Percentiles rank a stretch among this genome's conserved stretches.
These are phyloP conservation scores for Thermochaetoides dissita DNA, from an alignment of 2,329 filamentous ascomycete species.

Conservation along the genomic window DNA sequence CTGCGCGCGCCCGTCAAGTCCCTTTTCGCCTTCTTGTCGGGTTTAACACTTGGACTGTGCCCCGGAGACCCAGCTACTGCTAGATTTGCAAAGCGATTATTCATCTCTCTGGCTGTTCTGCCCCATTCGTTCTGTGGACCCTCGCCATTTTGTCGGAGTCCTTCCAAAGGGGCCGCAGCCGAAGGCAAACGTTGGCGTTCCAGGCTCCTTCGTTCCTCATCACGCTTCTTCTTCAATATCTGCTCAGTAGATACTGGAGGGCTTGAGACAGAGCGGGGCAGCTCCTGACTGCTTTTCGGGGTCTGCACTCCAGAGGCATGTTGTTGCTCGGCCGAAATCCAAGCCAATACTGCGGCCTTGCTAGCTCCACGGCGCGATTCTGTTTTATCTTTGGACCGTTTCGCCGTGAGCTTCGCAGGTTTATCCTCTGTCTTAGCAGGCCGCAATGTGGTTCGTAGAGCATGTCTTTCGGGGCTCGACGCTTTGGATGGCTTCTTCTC, in stretches of 20 bases:
- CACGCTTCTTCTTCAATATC: slow-evolving; percentile 18
- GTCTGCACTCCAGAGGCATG: slow-evolving; percentile 1
- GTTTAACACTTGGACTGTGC: too few relatives aligned
- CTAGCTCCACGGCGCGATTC: slow-evolving; percentile 40
- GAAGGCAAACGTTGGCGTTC: too few relatives aligned
- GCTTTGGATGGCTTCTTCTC: slow-evolving; percentile 30
- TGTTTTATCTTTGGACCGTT: slow-evolving; percentile 27
- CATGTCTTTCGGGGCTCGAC: slow-evolving; percentile 47
- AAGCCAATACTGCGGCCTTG: slow-evolving; percentile 51
- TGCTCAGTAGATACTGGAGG: slow-evolving; percentile 14
- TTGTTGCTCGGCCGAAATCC: slow-evolving; percentile 25
- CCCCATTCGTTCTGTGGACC: not conserved
- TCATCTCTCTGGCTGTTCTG: too few relatives aligned
- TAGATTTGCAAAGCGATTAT: too few relatives aligned
- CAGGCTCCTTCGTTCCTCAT: too few relatives aligned
- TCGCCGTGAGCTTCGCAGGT: slow-evolving; percentile 24
- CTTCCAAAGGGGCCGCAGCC: not conserved
- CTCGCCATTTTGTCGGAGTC: slow-evolving; percentile 18
- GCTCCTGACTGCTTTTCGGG: slow-evolving; percentile 11
- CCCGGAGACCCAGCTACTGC: too few relatives aligned
- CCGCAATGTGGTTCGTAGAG: slow-evolving; percentile 48
- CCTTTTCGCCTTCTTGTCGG: slow-evolving; percentile 18
- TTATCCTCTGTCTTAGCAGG: slow-evolving; percentile 30
- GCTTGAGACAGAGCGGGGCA: slow-evolving; percentile 4
- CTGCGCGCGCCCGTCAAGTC: slow-evolving; percentile 21